phyloP scores from a whole-genome alignment of 1,139 yeast genomes.

The Lodderomyces jiufengensis region DNA sequence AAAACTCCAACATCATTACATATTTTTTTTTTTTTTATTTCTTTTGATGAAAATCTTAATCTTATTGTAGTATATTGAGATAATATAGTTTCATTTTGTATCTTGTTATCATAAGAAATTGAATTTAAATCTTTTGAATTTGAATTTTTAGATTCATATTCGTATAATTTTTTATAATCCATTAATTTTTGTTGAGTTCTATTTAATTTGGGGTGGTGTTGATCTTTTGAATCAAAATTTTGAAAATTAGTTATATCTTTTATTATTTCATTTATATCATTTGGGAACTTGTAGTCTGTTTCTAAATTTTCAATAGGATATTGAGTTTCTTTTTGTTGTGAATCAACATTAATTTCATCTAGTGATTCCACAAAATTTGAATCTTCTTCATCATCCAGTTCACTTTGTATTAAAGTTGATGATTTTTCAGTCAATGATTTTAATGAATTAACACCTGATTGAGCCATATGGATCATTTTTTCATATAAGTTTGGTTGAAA shows the following conservation, averaged over 20 bases:
- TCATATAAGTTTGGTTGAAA: conserved; percentile 9
- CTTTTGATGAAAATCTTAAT: conserved; percentile 28
- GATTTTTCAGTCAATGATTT: conserved; percentile 12
- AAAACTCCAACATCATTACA: conserved; percentile 16
- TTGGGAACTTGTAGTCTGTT: conserved; percentile 4
- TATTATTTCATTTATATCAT: conserved; percentile 18
- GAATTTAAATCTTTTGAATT: neutral
- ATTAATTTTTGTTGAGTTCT: conserved; percentile 36
- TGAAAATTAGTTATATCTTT: conserved; percentile 34
- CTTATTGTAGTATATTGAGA: conserved; percentile 40
- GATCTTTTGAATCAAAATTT: conserved; percentile 26
- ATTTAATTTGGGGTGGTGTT: conserved; percentile 18
- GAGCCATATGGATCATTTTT: conserved; percentile 17
- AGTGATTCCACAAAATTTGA: conserved; percentile 10
- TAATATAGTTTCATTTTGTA: conserved; percentile 37
- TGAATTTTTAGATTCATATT: conserved; percentile 13
- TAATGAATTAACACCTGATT: conserved; percentile 19
- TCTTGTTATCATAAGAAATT: conserved; percentile 22
- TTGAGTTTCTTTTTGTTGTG: conserved; percentile 11
- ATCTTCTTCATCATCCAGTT: conserved; percentile 27
- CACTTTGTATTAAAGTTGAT: conserved; percentile 19
- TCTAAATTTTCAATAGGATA: conserved; percentile 12
- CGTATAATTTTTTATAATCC: conserved; percentile 33
- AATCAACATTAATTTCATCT: no score
- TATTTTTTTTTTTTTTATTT: conserved; percentile 12